A percentile compares a stretch with the other conserved stretches of the same genome.
These are phyloP conservation scores for Mrakia frigida DNA, from an alignment of 768 basidiomycete species.

Conservation along the genomic window DNA sequence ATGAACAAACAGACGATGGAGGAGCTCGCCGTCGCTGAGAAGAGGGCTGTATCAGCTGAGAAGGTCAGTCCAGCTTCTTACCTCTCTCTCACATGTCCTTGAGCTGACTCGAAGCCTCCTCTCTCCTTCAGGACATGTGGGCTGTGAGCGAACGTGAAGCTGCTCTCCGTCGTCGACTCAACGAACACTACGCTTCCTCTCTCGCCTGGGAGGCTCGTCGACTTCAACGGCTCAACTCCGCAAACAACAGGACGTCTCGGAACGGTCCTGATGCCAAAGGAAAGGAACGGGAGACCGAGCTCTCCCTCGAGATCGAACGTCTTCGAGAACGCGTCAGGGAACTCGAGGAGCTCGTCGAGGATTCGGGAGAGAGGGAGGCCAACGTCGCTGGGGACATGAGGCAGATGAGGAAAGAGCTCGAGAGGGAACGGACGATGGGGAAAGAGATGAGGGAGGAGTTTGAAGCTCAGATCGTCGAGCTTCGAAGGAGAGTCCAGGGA, in stretches of 20 bases:
- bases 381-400: slow-evolving; percentile 14
- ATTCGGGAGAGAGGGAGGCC: slow-evolving; percentile 28
- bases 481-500: not conserved
- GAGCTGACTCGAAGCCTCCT: not conserved
- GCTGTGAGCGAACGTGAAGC: slow-evolving; percentile 42
- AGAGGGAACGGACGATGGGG: slow-evolving; percentile 8
- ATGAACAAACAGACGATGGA: slow-evolving; percentile 46
- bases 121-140: slow-evolving; percentile 40
- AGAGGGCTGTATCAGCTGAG: slow-evolving; percentile 44
- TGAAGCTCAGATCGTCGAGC: slow-evolving; percentile 29
- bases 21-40: slow-evolving; percentile 44
- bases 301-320: slow-evolving; percentile 34
- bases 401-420: slow-evolving; percentile 2
- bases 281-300: slow-evolving; percentile 38
- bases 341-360: slow-evolving; percentile 25
- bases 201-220: slow-evolving; percentile 46
- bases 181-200: slow-evolving; percentile 45
- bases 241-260: not conserved
- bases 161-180: slow-evolving; percentile 39
- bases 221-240: slow-evolving; percentile 34
- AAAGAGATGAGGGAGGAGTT: slow-evolving; percentile 39
- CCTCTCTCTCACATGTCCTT: not conserved
- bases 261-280: slow-evolving; percentile 11
- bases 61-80: slow-evolving; percentile 37
- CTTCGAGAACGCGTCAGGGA: slow-evolving; percentile 31